Conservation (phyloP, 2,329 filamentous ascomycete genomes). For the Fusarium mexicanum region DNA sequence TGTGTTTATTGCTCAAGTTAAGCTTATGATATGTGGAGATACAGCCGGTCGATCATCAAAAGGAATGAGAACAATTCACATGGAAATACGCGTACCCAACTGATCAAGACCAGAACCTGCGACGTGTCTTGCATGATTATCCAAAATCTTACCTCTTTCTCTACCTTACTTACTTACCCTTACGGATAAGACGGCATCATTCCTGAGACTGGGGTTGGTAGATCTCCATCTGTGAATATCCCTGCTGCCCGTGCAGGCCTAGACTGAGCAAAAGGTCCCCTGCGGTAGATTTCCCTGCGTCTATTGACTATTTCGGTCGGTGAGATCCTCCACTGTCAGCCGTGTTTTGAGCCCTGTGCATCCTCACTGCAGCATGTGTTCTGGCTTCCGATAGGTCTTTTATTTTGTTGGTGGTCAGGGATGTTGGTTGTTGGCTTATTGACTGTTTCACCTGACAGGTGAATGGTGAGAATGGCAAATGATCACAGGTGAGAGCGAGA, state of each 20-base stretch:
- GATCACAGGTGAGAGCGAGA: neutral
- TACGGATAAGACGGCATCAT: constrained; percentile 30
- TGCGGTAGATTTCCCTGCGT: neutral
- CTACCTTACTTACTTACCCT: neutral
- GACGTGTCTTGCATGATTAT: constrained; percentile 8
- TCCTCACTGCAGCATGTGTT: neutral
- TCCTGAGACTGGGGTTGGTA: constrained; percentile 3
- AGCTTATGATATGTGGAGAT: constrained; percentile 16
- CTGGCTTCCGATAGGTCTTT: constrained; percentile 9
- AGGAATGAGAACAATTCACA: neutral
- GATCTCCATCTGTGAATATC: constrained; percentile 20
- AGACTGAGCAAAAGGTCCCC: constrained; percentile 22
- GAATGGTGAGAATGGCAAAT: neutral
- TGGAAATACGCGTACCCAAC: neutral
- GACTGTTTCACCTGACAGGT: constrained; percentile 1
- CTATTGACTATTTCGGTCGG: constrained; percentile 7
- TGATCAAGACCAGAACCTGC: neutral
- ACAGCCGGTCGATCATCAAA: constrained; percentile 12
- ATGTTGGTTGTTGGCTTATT: neutral
- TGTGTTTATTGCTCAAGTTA: neutral
- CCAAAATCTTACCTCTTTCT: neutral
- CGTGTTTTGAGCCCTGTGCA: constrained; percentile 12
- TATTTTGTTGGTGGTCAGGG: neutral
- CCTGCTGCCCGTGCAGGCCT: constrained; percentile 7
- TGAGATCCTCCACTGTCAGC: neutral